A percentile compares a stretch with the other conserved stretches of the same genome.
Evolutionary conservation across 148 eudicot species (phyloP).

Genomic region (Vaccinium macrocarpon): DNA sequence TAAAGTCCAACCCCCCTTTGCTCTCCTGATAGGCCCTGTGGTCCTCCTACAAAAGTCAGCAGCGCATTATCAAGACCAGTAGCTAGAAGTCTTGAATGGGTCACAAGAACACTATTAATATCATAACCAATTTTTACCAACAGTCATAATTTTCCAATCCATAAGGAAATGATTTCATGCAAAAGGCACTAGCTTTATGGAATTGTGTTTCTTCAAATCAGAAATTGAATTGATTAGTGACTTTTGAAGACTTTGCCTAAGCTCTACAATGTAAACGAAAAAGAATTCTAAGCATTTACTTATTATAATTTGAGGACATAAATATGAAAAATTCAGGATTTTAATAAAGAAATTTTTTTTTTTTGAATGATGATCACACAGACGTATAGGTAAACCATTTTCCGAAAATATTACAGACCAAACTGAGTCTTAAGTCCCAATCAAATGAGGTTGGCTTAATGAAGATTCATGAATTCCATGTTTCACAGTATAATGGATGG

Average conservation of each 20-base stretch:
- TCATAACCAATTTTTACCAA: background rate
- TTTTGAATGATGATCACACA: background rate
- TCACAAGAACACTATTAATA: background rate
- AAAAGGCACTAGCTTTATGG: background rate
- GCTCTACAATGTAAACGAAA: background rate
- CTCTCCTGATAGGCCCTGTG: slow-evolving; percentile 92
- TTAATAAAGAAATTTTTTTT: background rate
- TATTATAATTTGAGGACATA: background rate
- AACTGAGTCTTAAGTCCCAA: background rate
- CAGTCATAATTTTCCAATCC: background rate
- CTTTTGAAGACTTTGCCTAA: background rate
- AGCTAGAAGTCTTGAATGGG: background rate
- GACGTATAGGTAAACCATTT: background rate
- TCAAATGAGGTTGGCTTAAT: background rate
- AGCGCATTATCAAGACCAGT: slow-evolving; percentile 10
- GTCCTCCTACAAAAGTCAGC: slow-evolving; percentile 61
- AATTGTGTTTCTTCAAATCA: background rate
- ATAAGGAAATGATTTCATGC: background rate
- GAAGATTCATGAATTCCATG: background rate
- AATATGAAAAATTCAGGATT: background rate
- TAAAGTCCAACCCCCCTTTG: slow-evolving; percentile 98
- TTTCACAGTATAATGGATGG: background rate
- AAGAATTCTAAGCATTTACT: background rate
- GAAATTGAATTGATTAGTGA: background rate
- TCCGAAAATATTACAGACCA: background rate